Evolutionary conservation across 2,329 filamentous ascomycete genomes (phyloP).

Genomic region (Neurospora sp.): DNA sequence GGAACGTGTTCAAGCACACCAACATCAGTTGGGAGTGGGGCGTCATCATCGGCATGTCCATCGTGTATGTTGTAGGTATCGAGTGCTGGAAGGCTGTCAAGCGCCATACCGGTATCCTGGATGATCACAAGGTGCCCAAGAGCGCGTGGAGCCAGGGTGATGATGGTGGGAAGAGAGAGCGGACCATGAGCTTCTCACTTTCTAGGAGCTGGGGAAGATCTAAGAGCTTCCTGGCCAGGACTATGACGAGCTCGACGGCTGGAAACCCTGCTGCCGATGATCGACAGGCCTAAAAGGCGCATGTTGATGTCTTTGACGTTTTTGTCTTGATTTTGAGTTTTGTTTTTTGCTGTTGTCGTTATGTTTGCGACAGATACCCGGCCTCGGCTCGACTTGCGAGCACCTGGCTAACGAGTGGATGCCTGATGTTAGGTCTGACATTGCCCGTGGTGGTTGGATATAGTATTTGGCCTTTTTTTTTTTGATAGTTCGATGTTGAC

Average conservation of each 20-base stretch:
- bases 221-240: conserved; percentile 7
- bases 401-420: background rate
- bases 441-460: background rate
- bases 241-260: conserved; percentile 6
- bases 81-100: conserved; percentile 66
- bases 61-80: conserved; percentile 56
- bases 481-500: background rate
- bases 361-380: background rate
- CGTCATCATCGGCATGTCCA: conserved; percentile 51
- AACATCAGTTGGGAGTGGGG: conserved; percentile 69
- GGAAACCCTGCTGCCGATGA: background rate
- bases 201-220: conserved; percentile 30
- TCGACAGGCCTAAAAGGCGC: background rate
- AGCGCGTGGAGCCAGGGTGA: conserved; percentile 44
- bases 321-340: background rate
- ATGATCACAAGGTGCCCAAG: conserved; percentile 39
- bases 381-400: background rate
- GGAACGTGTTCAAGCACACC: conserved; percentile 61
- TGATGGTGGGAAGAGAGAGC: conserved; percentile 32
- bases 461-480: background rate
- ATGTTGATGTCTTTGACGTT: background rate
- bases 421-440: background rate
- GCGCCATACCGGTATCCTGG: conserved; percentile 42
- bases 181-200: conserved; percentile 42
- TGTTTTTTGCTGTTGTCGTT: background rate